A percentile compares a stretch with the other conserved stretches of the same genome.
Conservation (phyloP, 23 red algal species). For the Gracilaria gracilis region DNA sequence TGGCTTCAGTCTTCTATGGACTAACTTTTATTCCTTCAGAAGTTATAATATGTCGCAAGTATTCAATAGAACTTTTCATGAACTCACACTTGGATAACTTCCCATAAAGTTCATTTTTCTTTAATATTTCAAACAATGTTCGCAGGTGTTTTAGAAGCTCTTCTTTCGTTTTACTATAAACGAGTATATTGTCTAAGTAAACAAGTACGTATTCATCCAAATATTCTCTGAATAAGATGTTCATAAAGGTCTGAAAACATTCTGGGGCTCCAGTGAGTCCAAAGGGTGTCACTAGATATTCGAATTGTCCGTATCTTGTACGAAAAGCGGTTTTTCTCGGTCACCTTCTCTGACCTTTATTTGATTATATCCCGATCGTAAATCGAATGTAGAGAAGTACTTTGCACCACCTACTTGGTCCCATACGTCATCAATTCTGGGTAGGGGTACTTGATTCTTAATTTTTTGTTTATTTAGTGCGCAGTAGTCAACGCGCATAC, state of each 20-base stretch:
- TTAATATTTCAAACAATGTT: constrained; percentile 20
- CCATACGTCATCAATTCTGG: constrained; percentile 62
- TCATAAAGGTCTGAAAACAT: constrained; percentile 51
- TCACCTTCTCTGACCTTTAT: constrained; percentile 34
- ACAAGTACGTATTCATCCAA: constrained; percentile 45
- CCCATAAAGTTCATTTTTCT: constrained; percentile 32
- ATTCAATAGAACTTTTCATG: constrained; percentile 35
- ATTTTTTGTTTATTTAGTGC: constrained; percentile 50
- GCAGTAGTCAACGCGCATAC: constrained; percentile 44
- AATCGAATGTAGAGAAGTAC: constrained; percentile 45
- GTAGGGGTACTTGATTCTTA: constrained; percentile 37
- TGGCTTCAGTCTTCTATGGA: constrained; percentile 46
- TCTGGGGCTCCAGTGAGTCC: constrained; percentile 37
- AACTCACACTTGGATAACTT: constrained; percentile 41
- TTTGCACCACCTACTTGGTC: constrained; percentile 50
- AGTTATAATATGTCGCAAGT: constrained; percentile 49
- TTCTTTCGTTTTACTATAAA: constrained; percentile 48
- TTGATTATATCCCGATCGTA: constrained; percentile 57
- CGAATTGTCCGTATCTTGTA: constrained; percentile 58
- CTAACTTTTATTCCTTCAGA: constrained; percentile 7
- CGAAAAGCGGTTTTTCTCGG: constrained; percentile 27
- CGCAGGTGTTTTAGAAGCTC: constrained; percentile 38
- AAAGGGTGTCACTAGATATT: constrained; percentile 54
- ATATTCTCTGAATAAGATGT: constrained; percentile 20
- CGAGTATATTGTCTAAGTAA: constrained; percentile 54